Base-by-base conservation (phyloP, 352 stramenopile genomes). In the Phytophthora sp. region DNA sequence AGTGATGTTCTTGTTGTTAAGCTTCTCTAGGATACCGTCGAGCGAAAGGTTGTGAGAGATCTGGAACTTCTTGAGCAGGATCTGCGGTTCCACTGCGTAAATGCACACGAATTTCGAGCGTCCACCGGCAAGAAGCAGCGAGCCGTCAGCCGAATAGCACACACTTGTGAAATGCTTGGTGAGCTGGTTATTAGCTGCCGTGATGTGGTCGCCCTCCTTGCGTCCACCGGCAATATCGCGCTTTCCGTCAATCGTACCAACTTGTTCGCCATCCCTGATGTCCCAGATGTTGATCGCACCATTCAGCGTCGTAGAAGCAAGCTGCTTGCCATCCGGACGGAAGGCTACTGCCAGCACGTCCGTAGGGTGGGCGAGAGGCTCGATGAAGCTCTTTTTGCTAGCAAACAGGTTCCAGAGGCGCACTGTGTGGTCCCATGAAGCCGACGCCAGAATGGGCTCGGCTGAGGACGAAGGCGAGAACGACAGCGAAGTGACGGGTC, bases 51-150 rank as follows among this genome's bases (percentile, higher is more conserved):
- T 99, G 82, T 99, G 98, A 27, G 94, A 99, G 39, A 99, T 88
- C 83, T 99, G 97, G 74, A 99, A 99, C 74, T 99, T 99, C 67
- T 99, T 99, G 45, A 99, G 79, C 53, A 99, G 77, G 26, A 99
- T 96, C 54, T 91, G 88, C 67, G 89, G 83, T 21, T 86, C 96
- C 35, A 97, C 91, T 71, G 98, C 94, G 84, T 99, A 99, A 64
- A 99, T 99, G 71, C 98, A 99, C 54, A 99, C 94, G 72, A 98
- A 99, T 76, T 99, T 99, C 51, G 92, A 98, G 52, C 97, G 96
- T 12, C 98, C 98, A 56, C 97, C 98, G 5, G 97, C 98, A 12
- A 99, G 82, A 23, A 99, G 84, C 68, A 96, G 99, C 12, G 89
- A 89, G 55, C 98, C 98, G 70, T 99, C 98, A 31, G 97, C 96